These are phyloP conservation scores for Pyrenochaeta sp. DNA, from an alignment of 2,329 filamentous ascomycete species.

Conservation along the genomic window DNA sequence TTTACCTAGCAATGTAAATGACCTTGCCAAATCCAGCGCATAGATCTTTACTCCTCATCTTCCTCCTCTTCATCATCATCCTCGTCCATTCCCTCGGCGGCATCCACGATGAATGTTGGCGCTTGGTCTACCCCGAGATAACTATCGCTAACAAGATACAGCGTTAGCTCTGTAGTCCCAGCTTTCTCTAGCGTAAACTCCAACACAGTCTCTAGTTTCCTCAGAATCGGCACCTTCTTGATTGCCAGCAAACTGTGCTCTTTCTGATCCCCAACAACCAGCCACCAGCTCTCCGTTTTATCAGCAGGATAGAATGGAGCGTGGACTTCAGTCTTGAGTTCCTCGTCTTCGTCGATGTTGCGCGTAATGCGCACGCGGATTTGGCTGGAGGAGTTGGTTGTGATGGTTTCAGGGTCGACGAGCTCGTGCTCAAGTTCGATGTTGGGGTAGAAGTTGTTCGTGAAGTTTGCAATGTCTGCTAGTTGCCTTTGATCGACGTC, in stretches of 20 bases:
- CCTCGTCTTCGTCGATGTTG: slow-evolving; percentile 76
- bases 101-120: slow-evolving; percentile 83
- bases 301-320: slow-evolving; percentile 91
- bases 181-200: slow-evolving; percentile 88
- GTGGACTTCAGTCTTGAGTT: slow-evolving; percentile 83
- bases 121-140: slow-evolving; percentile 98
- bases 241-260: slow-evolving; percentile 89
- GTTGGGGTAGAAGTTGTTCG: slow-evolving; percentile 95
- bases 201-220: slow-evolving; percentile 77
- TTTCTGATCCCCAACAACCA: slow-evolving; percentile 92
- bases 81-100: slow-evolving; percentile 93
- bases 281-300: slow-evolving; percentile 99
- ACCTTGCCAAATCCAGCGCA: background rate
- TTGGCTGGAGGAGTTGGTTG: slow-evolving; percentile 80
- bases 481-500: slow-evolving; percentile 83
- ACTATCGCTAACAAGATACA: slow-evolving; percentile 96
- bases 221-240: slow-evolving; percentile 89
- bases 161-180: slow-evolving; percentile 85
- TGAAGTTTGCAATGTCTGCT: slow-evolving; percentile 89
- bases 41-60: slow-evolving; percentile 9
- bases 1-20: too few species aligned
- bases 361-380: slow-evolving; percentile 86
- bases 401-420: slow-evolving; percentile 80
- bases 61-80: slow-evolving; percentile 82
- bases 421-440: slow-evolving; percentile 90